Evolutionary conservation across 2,329 filamentous ascomycete genomes (phyloP).

Genomic region (Penicillium psychrosexuale): DNA sequence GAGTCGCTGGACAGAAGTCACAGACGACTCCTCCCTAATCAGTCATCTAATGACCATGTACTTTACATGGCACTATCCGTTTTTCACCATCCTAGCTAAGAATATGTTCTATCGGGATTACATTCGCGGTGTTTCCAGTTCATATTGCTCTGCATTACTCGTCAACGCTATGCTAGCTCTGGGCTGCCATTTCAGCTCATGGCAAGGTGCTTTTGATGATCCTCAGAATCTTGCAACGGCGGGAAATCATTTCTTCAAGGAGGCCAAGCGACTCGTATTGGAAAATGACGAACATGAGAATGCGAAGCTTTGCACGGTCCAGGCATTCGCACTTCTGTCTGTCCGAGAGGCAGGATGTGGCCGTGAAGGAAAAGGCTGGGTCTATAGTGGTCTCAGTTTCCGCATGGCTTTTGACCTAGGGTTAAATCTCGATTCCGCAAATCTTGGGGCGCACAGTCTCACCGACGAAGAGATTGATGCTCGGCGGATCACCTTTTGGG

Average conservation of each 20-base stretch:
- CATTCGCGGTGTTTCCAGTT: conserved; percentile 62
- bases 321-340: conserved; percentile 92
- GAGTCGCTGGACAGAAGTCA: conserved; percentile 84
- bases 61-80: conserved; percentile 96
- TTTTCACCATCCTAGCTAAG: conserved; percentile 84
- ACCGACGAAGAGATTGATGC: conserved; percentile 85
- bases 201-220: conserved; percentile 66
- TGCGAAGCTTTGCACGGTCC: conserved; percentile 81
- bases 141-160: conserved; percentile 82
- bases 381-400: conserved; percentile 97
- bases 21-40: conserved; percentile 72
- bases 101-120: conserved; percentile 85
- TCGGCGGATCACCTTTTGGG: conserved; percentile 91
- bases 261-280: conserved; percentile 84
- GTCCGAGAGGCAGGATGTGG: conserved; percentile 93
- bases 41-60: conserved; percentile 94
- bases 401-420: conserved; percentile 95
- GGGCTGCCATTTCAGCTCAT: conserved; percentile 87
- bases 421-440: conserved; percentile 76
- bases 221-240: conserved; percentile 77
- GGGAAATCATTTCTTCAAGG: conserved; percentile 92
- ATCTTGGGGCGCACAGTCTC: conserved; percentile 61
- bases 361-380: conserved; percentile 92
- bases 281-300: conserved; percentile 93
- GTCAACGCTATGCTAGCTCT: conserved; percentile 93